Evolutionary conservation across 2,329 filamentous ascomycete species (phyloP).

Genomic region (Pleoardoris graminearum): DNA sequence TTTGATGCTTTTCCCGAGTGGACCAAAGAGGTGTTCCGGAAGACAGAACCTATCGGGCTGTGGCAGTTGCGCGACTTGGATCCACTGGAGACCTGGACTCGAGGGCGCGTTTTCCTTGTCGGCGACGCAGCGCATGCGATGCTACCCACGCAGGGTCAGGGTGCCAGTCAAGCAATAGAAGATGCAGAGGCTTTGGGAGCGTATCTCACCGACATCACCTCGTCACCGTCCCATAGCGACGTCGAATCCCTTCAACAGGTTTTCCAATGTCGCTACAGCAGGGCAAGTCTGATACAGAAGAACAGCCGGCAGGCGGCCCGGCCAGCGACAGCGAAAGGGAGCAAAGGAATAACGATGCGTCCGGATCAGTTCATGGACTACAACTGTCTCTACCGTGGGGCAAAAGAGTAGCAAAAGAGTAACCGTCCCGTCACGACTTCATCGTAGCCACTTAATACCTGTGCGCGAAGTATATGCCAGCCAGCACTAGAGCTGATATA

Average conservation of each 20-base stretch:
- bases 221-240: constrained; percentile 15
- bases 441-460: too few species aligned
- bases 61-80: constrained; percentile 54
- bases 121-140: constrained; percentile 1
- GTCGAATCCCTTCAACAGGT: constrained; percentile 20
- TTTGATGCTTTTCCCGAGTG: constrained; percentile 50
- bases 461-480: too few species aligned
- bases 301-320: constrained; percentile 51
- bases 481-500: too few species aligned
- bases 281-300: constrained; percentile 48
- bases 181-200: constrained; percentile 49
- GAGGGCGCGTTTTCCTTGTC: not conserved
- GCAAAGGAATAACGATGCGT: constrained; percentile 39
- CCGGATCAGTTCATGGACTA: constrained; percentile 51
- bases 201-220: constrained; percentile 18
- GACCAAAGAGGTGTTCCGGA: constrained; percentile 41
- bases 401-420: constrained; percentile 33
- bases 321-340: constrained; percentile 42
- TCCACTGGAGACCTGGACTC: constrained; percentile 29
- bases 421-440: too few species aligned
- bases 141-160: not conserved
- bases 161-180: constrained; percentile 1
- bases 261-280: constrained; percentile 31
- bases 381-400: constrained; percentile 46
- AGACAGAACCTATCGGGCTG: constrained; percentile 42